Conservation (phyloP, 2,329 filamentous ascomycete genomes). For the Westerdykella aurantiaca region DNA sequence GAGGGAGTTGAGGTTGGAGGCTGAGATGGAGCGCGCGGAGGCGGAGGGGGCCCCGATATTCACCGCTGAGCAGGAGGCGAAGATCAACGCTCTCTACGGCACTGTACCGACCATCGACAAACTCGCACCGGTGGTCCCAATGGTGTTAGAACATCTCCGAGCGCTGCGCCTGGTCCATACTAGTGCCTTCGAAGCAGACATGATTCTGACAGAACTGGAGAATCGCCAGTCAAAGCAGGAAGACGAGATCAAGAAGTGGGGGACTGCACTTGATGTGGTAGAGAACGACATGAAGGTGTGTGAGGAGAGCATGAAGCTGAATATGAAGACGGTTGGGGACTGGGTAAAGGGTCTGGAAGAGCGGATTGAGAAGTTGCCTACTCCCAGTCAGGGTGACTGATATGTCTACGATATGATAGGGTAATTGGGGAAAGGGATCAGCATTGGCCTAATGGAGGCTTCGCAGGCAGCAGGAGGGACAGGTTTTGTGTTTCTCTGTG, state of each 20-base stretch:
- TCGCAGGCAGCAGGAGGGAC: no score
- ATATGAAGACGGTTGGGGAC: conserved; percentile 76
- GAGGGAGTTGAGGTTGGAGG: conserved; percentile 46
- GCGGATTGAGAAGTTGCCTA: conserved; percentile 52
- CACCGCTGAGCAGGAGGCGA: conserved; percentile 68
- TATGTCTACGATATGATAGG: no score
- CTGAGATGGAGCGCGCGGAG: conserved; percentile 7
- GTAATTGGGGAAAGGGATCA: no score
- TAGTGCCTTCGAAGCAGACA: conserved; percentile 74
- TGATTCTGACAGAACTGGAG: conserved; percentile 72
- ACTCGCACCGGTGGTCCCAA: conserved; percentile 75
- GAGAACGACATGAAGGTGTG: conserved; percentile 68
- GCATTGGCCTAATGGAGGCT: no score
- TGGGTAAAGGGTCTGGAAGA: conserved; percentile 86
- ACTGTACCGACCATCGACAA: conserved; percentile 83
- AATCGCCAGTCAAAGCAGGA: conserved; percentile 75
- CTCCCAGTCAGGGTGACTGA: no score
- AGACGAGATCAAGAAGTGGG: conserved; percentile 79
- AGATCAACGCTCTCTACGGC: conserved; percentile 87
- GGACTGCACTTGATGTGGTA: conserved; percentile 70
- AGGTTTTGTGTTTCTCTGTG: no score
- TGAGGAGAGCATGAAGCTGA: conserved; percentile 65
- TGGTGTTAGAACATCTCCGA: conserved; percentile 76
- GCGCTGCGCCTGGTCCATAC: conserved; percentile 80
- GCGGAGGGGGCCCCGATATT: conserved; percentile 13